Conservation (phyloP, 2,329 filamentous ascomycete species). For the Nannizzia gypsea region DNA sequence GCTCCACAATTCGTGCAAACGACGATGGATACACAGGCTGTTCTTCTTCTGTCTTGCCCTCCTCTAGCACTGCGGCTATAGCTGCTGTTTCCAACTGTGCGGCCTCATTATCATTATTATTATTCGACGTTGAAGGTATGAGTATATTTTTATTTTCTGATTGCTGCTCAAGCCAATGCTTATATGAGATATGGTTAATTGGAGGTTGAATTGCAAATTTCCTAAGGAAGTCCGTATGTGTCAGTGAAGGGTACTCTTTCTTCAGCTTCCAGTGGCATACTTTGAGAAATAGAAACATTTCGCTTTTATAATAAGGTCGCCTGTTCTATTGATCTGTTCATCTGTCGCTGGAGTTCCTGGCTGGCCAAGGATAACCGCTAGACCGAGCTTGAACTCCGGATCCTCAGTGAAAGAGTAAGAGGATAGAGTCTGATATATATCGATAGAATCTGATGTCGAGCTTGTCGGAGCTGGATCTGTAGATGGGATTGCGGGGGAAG, state of each 20-base stretch:
- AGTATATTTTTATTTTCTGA: neutral
- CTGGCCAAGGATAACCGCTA: slow-evolving; percentile 37
- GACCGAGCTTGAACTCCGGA: slow-evolving; percentile 36
- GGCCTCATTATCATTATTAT: neutral
- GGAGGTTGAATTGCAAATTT: slow-evolving; percentile 9
- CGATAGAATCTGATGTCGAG: neutral
- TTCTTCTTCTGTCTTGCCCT: slow-evolving; percentile 17
- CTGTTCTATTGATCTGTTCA: slow-evolving; percentile 27
- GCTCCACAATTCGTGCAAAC: slow-evolving; percentile 74
- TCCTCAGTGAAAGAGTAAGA: slow-evolving; percentile 33
- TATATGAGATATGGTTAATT: slow-evolving; percentile 9
- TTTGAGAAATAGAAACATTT: slow-evolving; percentile 40
- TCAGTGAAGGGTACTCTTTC: neutral
- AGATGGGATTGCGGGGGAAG: neutral
- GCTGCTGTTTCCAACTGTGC: neutral
- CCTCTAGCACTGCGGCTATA: neutral
- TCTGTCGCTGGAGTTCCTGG: slow-evolving; percentile 28
- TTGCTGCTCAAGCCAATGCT: slow-evolving; percentile 5
- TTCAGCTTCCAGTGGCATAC: slow-evolving; percentile 18
- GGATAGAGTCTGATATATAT: slow-evolving; percentile 24
- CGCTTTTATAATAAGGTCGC: slow-evolving; percentile 35
- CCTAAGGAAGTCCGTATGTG: neutral
- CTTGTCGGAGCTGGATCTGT: neutral
- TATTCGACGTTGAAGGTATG: neutral
- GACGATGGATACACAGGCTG: slow-evolving; percentile 65